Evolutionary conservation across 2,329 filamentous ascomycete genomes (phyloP).

Genomic region (Colletotrichum theobromicola): DNA sequence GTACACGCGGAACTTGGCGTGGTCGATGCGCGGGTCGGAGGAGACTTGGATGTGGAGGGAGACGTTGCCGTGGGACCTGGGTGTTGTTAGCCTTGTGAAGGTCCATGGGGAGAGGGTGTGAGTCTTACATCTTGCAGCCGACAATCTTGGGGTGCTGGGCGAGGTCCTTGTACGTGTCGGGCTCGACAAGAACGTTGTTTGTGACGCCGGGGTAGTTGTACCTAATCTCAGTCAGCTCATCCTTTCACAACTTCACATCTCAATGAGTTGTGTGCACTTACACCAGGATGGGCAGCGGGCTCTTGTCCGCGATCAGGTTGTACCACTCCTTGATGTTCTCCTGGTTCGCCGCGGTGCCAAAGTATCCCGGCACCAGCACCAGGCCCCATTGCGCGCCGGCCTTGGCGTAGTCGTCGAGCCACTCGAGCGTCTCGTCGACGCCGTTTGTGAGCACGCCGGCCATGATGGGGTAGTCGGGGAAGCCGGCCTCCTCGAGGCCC

Average conservation of each 20-base stretch:
- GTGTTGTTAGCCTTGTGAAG: background rate
- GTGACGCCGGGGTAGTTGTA: slow-evolving; percentile 69
- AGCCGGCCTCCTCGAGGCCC: slow-evolving; percentile 59
- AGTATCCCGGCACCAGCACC: slow-evolving; percentile 69
- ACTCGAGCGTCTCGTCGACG: slow-evolving; percentile 57
- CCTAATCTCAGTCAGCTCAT: slow-evolving; percentile 28
- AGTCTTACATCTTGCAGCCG: slow-evolving; percentile 63
- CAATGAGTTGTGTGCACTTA: slow-evolving; percentile 33
- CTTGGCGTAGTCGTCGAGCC: slow-evolving; percentile 59
- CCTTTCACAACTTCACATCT: background rate
- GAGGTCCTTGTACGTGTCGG: slow-evolving; percentile 61
- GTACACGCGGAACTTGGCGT: slow-evolving; percentile 66
- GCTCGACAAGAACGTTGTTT: slow-evolving; percentile 64
- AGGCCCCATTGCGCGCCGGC: slow-evolving; percentile 67
- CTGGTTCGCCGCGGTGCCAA: slow-evolving; percentile 62
- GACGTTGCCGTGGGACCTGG: slow-evolving; percentile 65
- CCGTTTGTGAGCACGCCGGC: slow-evolving; percentile 60
- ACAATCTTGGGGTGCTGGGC: slow-evolving; percentile 70
- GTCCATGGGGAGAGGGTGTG: background rate
- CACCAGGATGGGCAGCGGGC: slow-evolving; percentile 65
- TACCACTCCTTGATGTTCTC: slow-evolving; percentile 67
- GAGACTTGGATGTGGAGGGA: slow-evolving; percentile 69
- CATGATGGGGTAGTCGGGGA: slow-evolving; percentile 60
- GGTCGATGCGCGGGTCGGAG: slow-evolving; percentile 64
- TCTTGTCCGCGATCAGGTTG: slow-evolving; percentile 62